Base-by-base conservation (phyloP, 2,329 filamentous ascomycete species). In the Leptoxyphium fumago region DNA sequence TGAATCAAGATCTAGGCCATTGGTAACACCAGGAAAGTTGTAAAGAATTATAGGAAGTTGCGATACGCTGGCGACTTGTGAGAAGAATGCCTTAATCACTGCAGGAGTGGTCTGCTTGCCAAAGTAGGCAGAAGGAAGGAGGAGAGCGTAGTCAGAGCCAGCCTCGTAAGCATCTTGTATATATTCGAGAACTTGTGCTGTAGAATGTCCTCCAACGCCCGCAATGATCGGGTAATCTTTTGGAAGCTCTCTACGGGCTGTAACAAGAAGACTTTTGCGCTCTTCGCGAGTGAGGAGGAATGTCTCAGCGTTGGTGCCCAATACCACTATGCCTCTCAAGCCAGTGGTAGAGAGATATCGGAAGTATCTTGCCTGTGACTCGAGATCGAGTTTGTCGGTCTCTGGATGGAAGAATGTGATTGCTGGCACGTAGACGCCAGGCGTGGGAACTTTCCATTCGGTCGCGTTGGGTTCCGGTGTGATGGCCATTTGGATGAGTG, bases 1-100 rank as follows among this genome's bases (percentile, higher is more conserved):
- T 2, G 77, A 80, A 58, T 82, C 78, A 18, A 84, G 64, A 56
- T 84, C 80, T 2, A 83, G 65, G 18, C 79, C 79, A 49, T 80
- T 79, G 54, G 75, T 80, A 15, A 83, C 78, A 10, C 67, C 75
- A 0, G 80, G 80, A 61, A 82, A 83, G 60, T 82, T 82, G 61
- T 82, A 81, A 11, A 82, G 61, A 36, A 83, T 69, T 29, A 82
- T 65, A 0, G 77, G 77, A 2, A 82, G 59, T 2, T 69, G 61
- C 2, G 66, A 67, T 41, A 64, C 59, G n/a, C 59, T 58, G 0
- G 75, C 73, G 2, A 82, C 64, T 28, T 80, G 71, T 40, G 62
- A 61, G 53, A 72, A 82, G 64, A 82, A 82, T 41, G 65, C 62
- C 53, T 73, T 69, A 26, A 82, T 65, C 18, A 81, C 74, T 10